Evolutionary conservation across 1,284 basidiomycete genomes (phyloP), one percentile per base, ranked within the genome.

Genomic region (Leccinum angustisporum): DNA sequence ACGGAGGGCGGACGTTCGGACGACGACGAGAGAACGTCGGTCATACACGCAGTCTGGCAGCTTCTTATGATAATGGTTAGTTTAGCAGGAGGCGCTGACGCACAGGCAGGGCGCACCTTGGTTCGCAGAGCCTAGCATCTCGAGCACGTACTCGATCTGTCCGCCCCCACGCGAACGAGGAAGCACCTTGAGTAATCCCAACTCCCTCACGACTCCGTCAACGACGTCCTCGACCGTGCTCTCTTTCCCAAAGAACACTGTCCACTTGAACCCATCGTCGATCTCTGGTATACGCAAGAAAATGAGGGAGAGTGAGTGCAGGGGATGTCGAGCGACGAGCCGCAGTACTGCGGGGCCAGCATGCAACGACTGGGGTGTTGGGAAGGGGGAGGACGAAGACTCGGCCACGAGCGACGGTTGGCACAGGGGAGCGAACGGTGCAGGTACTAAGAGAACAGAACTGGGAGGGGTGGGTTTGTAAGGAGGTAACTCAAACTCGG

Each of bases 211-310:
- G 7, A 90, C 75, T 14, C 72, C 68, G 40, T 83, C 77, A 53
- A 92, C 72, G n/a, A 84, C 76, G 31, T 87, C 81, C 27, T 78
- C 72, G 2, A 85, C 83, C 11, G 81, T 85, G 51, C 79, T 82
- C 0, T 71, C 74, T 59, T 81, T 79, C 7, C 87, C 81, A 57
- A 92, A 78, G 73, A 86, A 93, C 53, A 84, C 68, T 58, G 80
- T 86, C 79, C 87, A 87, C 66, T 79, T 70, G 67, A 88, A 91
- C 2, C 80, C 86, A 69, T 94, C 92, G 61, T 88, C 84, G 61
- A 94, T 85, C 72, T 92, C 90, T 1, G 90, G 91, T 21, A 94
- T 85, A 59, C 91, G 87, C 50, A 82, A 75, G 72, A 93, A 92
- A 0, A 80, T 75, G 43, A 90, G 69, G 2, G 78, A 75, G 4